Base-by-base conservation (phyloP, 352 stramenopile genomes). In the Phytopythium delawarense region DNA sequence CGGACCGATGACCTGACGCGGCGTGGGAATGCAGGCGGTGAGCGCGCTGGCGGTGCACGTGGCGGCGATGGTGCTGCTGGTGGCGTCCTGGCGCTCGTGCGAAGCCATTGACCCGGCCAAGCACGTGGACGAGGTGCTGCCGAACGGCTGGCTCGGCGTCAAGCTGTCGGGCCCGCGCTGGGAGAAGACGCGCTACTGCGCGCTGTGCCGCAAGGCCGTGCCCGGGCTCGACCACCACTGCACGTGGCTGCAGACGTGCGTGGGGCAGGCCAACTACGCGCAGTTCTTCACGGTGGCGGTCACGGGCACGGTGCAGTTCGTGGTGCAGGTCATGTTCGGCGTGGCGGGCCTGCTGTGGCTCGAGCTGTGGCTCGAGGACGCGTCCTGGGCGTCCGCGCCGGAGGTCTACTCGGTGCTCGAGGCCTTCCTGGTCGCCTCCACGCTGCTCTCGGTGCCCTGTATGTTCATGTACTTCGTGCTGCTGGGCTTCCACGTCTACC, bases 221-320 rank as follows among this genome's bases (percentile, higher is more conserved):
- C 87, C 87, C 1, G 87, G 87, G 5, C 67, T 96, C 8, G 87
- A 96, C 45, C 87, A 96, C 69, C 87, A 96, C 61, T 96, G 87
- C 75, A 96, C 87, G 13, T 96, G 87, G 87, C 72, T 96, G 13
- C 84, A 96, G 62, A 96, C 84, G 6, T 96, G 87, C 54, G 83
- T 96, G 25, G 87, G 84, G 44, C 82, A 83, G 61, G 66, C 73
- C 42, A 96, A 96, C 57, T 96, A 96, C 53, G 83, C 73, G n/a
- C 84, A 94, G 53, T 96, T 96, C 62, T 94, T 94, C 64, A 92
- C 79, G 23, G 84, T 96, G 59, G 87, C 87, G 0, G 78, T 77
- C 61, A 84, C 78, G 2, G 81, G 79, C 16, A 79, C 75, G 2
- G 21, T 91, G 23, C 83, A 94, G 57, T 92, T 92, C 51, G 56